Evolutionary conservation across 208 protist species (phyloP), one percentile per base, ranked within the genome.

Genomic region (Trypanosoma boissoni): DNA sequence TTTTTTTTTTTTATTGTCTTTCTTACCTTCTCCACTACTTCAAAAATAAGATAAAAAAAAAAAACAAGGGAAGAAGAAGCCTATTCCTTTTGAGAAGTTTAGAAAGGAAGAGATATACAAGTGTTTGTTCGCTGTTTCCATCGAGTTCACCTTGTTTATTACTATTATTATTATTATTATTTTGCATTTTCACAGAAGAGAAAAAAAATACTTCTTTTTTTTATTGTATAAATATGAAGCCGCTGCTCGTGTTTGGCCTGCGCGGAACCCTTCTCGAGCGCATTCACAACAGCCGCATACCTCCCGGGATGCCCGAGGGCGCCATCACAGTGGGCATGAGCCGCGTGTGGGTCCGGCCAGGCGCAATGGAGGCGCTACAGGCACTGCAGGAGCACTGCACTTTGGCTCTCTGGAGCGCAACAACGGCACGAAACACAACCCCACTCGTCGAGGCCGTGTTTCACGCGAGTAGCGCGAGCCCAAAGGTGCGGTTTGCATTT

Each of bases 331-430:
- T 95, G 0, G 85, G 85, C 14, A 62, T 89, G 34, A 70, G 67
- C 32, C 83, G 86, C 48, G 76, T 95, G 28, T 95, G 88, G 88
- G 73, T 95, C 45, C 82, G 88, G 1, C 88, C 82, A 2, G 72
- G 88, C 43, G 71, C 83, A 58, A 55, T 86, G 29, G 62, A 78
- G 48, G 76, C 81, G 9, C 71, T 95, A 3, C 58, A 49, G 10
- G 76, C 61, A 0, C 74, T 95, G 45, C 83, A 91, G 72, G 16
- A 68, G 58, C 70, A 84, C 62, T 95, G 88, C 70, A 55, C 72
- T n/a, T 52, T 95, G 24, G 83, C 88, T 23, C 52, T 95, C n/a
- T 95, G 88, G 86, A 92, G 85, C 74, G 87, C 85, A 41, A 95
- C 88, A 5, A 92, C 85, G 29, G 68, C 74, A 32, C 84, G 85